Conservation (phyloP, 2,329 filamentous ascomycete species). For the Aureobasidium mangrovei region DNA sequence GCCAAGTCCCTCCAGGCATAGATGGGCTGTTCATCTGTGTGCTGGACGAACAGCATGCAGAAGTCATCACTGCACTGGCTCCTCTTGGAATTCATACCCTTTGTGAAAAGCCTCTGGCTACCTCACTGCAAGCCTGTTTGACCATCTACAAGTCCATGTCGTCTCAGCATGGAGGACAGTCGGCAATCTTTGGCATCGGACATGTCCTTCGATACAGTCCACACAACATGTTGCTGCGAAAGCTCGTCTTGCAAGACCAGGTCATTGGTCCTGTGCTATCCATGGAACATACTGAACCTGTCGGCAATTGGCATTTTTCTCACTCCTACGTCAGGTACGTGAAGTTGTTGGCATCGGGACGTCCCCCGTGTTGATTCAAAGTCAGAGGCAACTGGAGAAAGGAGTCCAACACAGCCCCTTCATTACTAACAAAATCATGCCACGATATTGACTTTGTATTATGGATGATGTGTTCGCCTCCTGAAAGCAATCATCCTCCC, state of each 20-base stretch:
- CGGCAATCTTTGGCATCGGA: slow-evolving; percentile 72
- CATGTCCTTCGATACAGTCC: slow-evolving; percentile 91
- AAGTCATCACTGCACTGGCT: slow-evolving; percentile 67
- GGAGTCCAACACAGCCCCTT: slow-evolving; percentile 65
- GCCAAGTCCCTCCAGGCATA: slow-evolving; percentile 31
- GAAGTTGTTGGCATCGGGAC: not conserved
- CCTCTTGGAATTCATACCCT: slow-evolving; percentile 68
- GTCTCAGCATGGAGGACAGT: slow-evolving; percentile 21
- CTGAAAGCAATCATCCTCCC: slow-evolving; percentile 35
- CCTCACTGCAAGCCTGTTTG: slow-evolving; percentile 68
- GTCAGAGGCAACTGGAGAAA: slow-evolving; percentile 81
- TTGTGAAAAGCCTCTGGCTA: slow-evolving; percentile 90
- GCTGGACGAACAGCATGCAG: slow-evolving; percentile 78
- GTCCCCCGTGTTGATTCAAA: not conserved
- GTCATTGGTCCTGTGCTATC: slow-evolving; percentile 78
- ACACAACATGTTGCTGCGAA: slow-evolving; percentile 77
- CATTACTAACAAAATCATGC: slow-evolving; percentile 86
- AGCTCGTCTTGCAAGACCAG: slow-evolving; percentile 63
- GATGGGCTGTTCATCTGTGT: slow-evolving; percentile 63
- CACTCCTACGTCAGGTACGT: slow-evolving; percentile 71
- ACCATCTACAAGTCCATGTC: slow-evolving; percentile 57
- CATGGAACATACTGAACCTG: slow-evolving; percentile 84
- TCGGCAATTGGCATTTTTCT: slow-evolving; percentile 93
- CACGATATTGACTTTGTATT: slow-evolving; percentile 91
- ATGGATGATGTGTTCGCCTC: slow-evolving; percentile 77